A percentile compares a stretch with the other conserved stretches of the same genome.
These are phyloP conservation scores for Oryza punctata DNA, from an alignment of 176 grass and related monocot genomes.

Conservation along the genomic window DNA sequence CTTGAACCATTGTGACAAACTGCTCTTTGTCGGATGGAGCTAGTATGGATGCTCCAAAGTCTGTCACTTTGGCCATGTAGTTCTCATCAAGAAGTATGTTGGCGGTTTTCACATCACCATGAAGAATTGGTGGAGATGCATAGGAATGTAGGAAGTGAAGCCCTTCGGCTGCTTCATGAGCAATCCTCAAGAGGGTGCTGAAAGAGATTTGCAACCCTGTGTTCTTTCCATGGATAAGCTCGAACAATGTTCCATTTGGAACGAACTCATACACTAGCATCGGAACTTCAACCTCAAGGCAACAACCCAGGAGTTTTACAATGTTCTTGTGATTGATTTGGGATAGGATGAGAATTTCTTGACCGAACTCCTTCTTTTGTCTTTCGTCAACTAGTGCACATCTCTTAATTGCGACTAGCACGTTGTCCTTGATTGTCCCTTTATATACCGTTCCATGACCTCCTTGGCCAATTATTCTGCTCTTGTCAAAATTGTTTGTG, in stretches of 20 bases:
- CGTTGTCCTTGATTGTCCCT: constrained; percentile 21
- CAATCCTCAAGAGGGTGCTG: constrained; percentile 30
- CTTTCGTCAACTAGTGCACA: constrained; percentile 20
- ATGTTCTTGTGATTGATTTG: constrained; percentile 47
- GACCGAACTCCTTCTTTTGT: constrained; percentile 41
- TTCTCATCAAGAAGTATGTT: constrained; percentile 35
- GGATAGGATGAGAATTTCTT: constrained; percentile 45
- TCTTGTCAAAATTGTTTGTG: constrained; percentile 51
- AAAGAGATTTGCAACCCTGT: constrained; percentile 22
- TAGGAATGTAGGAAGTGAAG: not conserved
- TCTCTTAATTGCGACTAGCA: constrained; percentile 6
- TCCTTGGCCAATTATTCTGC: constrained; percentile 42
- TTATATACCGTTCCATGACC: constrained; percentile 47
- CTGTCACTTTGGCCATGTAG: constrained; percentile 41
- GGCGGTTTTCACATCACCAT: constrained; percentile 42
- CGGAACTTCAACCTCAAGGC: constrained; percentile 45
- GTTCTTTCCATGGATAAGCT: constrained; percentile 46
- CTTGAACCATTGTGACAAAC: constrained; percentile 44
- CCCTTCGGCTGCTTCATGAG: constrained; percentile 33
- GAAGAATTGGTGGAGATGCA: constrained; percentile 34
- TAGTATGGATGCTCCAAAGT: constrained; percentile 45
- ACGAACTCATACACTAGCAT: constrained; percentile 44
- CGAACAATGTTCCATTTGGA: not conserved
- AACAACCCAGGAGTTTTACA: constrained; percentile 37
- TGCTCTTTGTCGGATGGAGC: constrained; percentile 33